A percentile compares a stretch with the other conserved stretches of the same genome.
These are phyloP conservation scores for Abrus pulchellus DNA, from an alignment of 306 rosid genomes.

Conservation along the genomic window DNA sequence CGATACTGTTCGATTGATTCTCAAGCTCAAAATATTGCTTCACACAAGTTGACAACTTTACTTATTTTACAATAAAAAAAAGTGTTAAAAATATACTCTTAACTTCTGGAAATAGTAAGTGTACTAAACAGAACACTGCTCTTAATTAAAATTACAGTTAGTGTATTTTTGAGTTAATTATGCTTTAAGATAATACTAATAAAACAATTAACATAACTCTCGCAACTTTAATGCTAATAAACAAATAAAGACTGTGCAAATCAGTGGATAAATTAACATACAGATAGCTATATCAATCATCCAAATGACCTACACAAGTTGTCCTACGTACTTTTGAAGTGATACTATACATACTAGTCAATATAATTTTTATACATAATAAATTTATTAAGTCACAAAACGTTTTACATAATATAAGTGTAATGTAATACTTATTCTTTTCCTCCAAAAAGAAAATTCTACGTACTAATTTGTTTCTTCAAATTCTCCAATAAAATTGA, in stretches of 20 bases:
- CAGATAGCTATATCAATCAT: conserved; percentile 4
- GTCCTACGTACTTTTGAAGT: background rate
- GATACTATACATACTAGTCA: background rate
- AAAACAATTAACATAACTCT: background rate
- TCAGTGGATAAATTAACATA: background rate
- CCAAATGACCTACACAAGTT: background rate
- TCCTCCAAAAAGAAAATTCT: too few relatives aligned
- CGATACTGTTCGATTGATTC: background rate
- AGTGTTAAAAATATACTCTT: background rate
- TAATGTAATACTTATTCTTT: background rate
- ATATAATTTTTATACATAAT: background rate
- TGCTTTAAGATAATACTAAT: background rate
- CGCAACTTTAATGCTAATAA: background rate
- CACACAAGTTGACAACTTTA: background rate
- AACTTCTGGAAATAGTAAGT: background rate
- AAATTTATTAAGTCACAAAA: background rate
- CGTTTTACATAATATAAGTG: background rate
- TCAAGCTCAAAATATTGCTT: conserved; percentile 2
- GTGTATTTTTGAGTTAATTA: too few relatives aligned
- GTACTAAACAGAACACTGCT: background rate
- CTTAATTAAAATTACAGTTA: background rate
- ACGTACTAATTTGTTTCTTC: background rate
- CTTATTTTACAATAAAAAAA: background rate
- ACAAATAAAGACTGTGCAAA: conserved; percentile 1
- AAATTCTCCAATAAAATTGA: background rate